A percentile compares a stretch with the other conserved stretches of the same genome.
Conservation (phyloP, 2,329 filamentous ascomycete genomes). For the Cordyceps tenuipes region DNA sequence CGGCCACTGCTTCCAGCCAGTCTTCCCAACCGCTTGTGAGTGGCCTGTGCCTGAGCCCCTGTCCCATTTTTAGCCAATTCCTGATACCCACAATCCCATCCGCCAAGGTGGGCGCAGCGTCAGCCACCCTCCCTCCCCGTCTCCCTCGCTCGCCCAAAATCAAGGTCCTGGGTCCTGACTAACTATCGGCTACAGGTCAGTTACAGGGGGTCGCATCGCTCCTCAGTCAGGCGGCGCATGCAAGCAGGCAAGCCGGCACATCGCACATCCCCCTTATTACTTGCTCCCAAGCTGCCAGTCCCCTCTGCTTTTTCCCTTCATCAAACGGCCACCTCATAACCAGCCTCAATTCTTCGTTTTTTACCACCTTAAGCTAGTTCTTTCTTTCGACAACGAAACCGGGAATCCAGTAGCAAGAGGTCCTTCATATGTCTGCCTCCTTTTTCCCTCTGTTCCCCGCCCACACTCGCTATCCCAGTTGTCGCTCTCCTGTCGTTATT, state of each 20-base stretch:
- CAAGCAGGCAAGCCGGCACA: background rate
- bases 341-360: background rate
- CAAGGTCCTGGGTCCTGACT: too few species aligned
- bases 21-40: too few species aligned
- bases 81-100: background rate
- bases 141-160: too few species aligned
- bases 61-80: background rate
- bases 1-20: background rate
- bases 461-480: constrained; percentile 7
- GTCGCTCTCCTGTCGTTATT: constrained; percentile 14
- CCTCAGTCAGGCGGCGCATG: constrained; percentile 2
- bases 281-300: background rate
- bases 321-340: background rate
- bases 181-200: too few species aligned
- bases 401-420: background rate
- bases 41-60: background rate
- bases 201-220: background rate
- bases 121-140: background rate
- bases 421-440: background rate
- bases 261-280: background rate
- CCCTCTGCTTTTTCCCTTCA: background rate
- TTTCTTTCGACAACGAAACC: background rate
- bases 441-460: background rate
- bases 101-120: constrained; percentile 4
- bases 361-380: background rate